These are phyloP conservation scores for Fusarium transvaalense DNA, from an alignment of 2,329 filamentous ascomycete genomes.

Conservation along the genomic window DNA sequence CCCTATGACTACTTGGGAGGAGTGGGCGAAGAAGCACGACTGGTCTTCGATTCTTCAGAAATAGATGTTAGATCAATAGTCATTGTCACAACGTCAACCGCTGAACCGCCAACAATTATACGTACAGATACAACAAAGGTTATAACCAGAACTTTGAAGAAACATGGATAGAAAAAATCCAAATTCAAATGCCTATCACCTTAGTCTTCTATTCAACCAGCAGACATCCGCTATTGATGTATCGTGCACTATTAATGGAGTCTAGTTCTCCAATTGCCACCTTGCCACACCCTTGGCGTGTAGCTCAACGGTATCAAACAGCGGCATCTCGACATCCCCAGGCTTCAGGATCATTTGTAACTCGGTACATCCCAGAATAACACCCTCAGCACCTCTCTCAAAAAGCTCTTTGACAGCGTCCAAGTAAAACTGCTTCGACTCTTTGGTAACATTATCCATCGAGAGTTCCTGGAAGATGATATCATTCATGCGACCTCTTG, in stretches of 20 bases:
- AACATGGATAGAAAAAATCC: background rate
- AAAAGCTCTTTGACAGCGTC: background rate
- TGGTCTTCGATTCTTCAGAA: constrained; percentile 48
- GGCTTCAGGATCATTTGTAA: constrained; percentile 11
- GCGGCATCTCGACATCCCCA: background rate
- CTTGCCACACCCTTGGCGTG: background rate
- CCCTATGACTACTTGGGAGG: constrained; percentile 56
- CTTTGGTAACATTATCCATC: background rate
- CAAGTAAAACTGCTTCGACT: constrained; percentile 15
- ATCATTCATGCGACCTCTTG: constrained; percentile 3
- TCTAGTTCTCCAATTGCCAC: constrained; percentile 8
- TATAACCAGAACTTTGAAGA: no score
- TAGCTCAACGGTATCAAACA: constrained; percentile 15
- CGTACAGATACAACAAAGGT: no score
- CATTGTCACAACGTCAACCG: no score
- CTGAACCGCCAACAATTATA: background rate
- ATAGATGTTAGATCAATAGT: background rate
- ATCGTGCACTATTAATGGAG: background rate
- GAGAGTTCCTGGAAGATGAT: constrained; percentile 18
- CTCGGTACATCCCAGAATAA: constrained; percentile 13
- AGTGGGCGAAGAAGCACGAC: constrained; percentile 54
- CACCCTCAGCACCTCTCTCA: background rate
- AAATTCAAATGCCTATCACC: no score
- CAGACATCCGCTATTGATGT: background rate
- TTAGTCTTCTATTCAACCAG: background rate